Evolutionary conservation across 257 asterid genomes (phyloP), one percentile per base, ranked within the genome.

Genomic region (Gentiana macrophylla): DNA sequence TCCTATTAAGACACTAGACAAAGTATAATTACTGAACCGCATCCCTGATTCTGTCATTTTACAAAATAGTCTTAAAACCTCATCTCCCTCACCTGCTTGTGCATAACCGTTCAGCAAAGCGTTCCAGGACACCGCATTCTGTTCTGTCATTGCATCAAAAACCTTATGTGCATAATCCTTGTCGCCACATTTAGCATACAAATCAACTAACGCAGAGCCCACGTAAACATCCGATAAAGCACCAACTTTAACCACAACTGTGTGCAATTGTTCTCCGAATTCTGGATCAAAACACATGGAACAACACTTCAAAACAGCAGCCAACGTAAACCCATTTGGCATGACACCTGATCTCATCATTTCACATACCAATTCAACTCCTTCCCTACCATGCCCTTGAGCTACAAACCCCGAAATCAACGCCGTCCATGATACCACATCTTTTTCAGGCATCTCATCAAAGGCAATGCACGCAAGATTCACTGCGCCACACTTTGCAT

Each of bases 31-130:
- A 60, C 75, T 83, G 69, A 79, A 73, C 66, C 81, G 78, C 75
- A 67, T 65, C 57, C 83, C 89, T 12, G 78, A 72, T 61, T 84
- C 86, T 2, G 70, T 60, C 89, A 86, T 74, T 61, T 65, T 52
- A 34, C 66, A 53, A 58, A 81, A 89, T 74, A 83, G 63, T 32
- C 63, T 70, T 54, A 81, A 67, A 54, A 80, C 93, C 62, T 78
- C 81, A 61, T 76, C 77, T 50, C 89, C 95, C 53, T 81, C 54
- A 5, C 94, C 94, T 53, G 55, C 66, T 57, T 81, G 77, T 10
- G 94, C 94, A 84, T 83, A 80, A 56, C 95, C 97, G 65, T 82
- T 86, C 59, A 89, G 84, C 72, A 89, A 69, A 57, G 79, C 71
- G 68, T 81, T 86, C 95, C 97, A 89, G 32, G 84, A 73, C 12